Percentiles rank a stretch among this genome's conserved stretches.
These are phyloP conservation scores for Elongisporangium undulatum DNA, from an alignment of 352 stramenopile genomes.

Conservation along the genomic window DNA sequence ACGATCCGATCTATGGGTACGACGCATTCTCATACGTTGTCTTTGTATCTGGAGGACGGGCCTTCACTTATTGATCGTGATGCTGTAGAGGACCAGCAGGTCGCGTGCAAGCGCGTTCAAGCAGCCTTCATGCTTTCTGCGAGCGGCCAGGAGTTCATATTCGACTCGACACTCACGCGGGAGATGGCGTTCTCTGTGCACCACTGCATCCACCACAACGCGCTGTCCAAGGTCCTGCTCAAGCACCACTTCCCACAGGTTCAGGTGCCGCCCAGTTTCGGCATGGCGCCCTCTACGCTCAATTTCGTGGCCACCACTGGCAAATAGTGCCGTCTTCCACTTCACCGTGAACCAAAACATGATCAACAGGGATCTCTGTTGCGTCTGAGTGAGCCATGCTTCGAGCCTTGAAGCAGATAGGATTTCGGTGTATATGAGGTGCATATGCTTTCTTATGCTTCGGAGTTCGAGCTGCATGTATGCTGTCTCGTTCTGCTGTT, in stretches of 20 bases:
- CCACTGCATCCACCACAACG: conserved; percentile 87
- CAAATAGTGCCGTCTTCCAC: not conserved
- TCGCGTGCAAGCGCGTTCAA: conserved; percentile 22
- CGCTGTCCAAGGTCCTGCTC: conserved; percentile 71
- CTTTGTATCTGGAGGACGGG: too few species aligned
- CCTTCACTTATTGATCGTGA: not conserved
- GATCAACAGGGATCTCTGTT: not conserved
- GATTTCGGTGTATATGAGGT: not conserved
- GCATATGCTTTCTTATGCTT: not conserved
- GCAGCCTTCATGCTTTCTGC: conserved; percentile 79
- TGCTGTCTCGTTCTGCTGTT: not conserved
- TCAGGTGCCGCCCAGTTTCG: conserved; percentile 41
- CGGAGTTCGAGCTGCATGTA: not conserved
- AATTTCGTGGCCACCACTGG: conserved; percentile 24
- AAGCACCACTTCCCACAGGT: conserved; percentile 57
- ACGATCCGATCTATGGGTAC: conserved; percentile 23
- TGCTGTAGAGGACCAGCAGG: conserved; percentile 7
- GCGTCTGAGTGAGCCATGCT: too few species aligned
- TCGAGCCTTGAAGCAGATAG: too few species aligned
- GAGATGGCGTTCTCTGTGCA: conserved; percentile 84
- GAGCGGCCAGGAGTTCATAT: conserved; percentile 60
- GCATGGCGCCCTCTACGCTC: conserved; percentile 73
- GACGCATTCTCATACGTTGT: not conserved
- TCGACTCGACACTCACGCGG: conserved; percentile 66
- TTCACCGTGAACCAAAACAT: not conserved